Conservation (phyloP, 192 early-diverging fungal genomes). For the Backusella macrospora region DNA sequence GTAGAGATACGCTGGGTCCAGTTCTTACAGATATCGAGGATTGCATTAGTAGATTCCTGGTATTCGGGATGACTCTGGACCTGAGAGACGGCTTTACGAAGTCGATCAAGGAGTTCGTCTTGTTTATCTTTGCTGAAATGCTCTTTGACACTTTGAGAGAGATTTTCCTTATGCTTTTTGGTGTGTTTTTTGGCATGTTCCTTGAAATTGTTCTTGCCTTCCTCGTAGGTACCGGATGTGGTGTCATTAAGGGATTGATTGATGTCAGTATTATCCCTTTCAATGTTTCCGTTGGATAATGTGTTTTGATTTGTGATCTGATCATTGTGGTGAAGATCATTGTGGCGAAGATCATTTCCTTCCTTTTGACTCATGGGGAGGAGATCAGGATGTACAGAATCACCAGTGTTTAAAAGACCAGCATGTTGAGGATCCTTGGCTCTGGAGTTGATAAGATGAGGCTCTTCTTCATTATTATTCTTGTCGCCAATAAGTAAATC, state of each 20-base stretch:
- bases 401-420: slow-evolving; percentile 17
- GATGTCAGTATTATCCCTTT: background rate
- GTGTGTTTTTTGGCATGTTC: slow-evolving; percentile 12
- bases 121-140: slow-evolving; percentile 40
- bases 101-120: slow-evolving; percentile 34
- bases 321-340: background rate
- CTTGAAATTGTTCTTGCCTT: background rate
- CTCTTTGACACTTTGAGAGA: slow-evolving; percentile 26
- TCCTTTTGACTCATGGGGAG: background rate
- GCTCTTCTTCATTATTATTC: background rate
- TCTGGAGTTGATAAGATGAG: background rate
- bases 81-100: slow-evolving; percentile 37
- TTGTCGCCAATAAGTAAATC: background rate
- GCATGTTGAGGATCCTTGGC: slow-evolving; percentile 5
- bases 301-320: background rate
- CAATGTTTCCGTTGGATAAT: background rate
- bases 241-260: background rate
- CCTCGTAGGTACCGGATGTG: background rate
- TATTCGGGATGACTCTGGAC: slow-evolving; percentile 47
- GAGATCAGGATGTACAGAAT: slow-evolving; percentile 12
- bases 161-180: slow-evolving; percentile 14
- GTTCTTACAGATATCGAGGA: slow-evolving; percentile 31
- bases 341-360: background rate
- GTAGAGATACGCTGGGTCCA: slow-evolving; percentile 37
- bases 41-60: slow-evolving; percentile 40